These are phyloP conservation scores for Closterium sp. DNA, from an alignment of 139 green algal genomes.

Conservation along the genomic window DNA sequence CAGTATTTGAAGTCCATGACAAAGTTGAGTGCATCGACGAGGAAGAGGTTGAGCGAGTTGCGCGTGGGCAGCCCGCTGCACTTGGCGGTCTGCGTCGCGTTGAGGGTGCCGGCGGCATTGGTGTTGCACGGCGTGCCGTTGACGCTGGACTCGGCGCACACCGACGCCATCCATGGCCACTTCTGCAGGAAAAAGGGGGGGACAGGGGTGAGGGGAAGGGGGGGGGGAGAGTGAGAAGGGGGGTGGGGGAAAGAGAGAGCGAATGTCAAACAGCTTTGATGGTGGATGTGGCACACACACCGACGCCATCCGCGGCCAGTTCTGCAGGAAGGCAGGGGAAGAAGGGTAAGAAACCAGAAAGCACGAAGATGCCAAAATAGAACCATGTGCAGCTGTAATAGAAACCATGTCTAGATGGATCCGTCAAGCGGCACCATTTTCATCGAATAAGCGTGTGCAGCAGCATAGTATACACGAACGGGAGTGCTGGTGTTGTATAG, in stretches of 20 bases:
- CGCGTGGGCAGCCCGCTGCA: slow-evolving; percentile 20
- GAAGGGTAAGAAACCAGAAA: too few relatives aligned
- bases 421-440: too few relatives aligned
- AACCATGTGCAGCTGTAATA: too few relatives aligned
- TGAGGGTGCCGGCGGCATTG: not conserved
- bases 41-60: slow-evolving; percentile 7
- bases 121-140: slow-evolving; percentile 18
- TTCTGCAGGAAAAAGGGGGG: not conserved
- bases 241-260: not conserved
- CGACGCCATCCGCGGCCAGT: too few relatives aligned
- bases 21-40: not conserved
- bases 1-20: slow-evolving; percentile 8
- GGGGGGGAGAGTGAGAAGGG: not conserved
- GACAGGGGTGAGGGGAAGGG: not conserved
- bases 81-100: slow-evolving; percentile 2
- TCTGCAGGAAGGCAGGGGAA: too few relatives aligned
- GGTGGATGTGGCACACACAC: not conserved
- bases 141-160: not conserved
- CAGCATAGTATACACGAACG: too few relatives aligned
- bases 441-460: too few relatives aligned
- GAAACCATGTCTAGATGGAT: too few relatives aligned
- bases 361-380: too few relatives aligned
- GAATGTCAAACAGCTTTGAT: not conserved
- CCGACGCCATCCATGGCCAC: not conserved
- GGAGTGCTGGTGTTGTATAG: too few relatives aligned